Base-by-base conservation (phyloP, 2,329 filamentous ascomycete species). In the Claviceps capensis region DNA sequence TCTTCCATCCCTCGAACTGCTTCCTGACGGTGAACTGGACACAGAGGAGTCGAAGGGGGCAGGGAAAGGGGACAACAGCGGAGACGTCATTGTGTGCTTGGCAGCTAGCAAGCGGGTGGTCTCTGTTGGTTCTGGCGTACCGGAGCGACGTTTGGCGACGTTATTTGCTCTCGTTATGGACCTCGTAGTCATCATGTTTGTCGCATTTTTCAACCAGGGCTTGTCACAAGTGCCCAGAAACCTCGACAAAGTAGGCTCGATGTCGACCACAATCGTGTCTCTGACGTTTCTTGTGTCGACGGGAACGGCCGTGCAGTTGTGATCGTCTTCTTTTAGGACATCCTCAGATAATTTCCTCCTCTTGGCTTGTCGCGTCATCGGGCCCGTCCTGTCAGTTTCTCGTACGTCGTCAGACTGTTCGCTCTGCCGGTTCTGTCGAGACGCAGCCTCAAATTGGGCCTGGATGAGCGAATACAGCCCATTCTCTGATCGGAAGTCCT, bases 401-500 rank as follows among this genome's bases (percentile, higher is more conserved):
- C 38, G 53, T 6, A 56, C 55, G 17, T 57, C 58, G 7, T 63
- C 61, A 13, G 54, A 53, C 42, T 57, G 55, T 50, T 66, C 67
- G 23, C 37, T 50, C 36, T 56, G 61, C 56, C 57, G 63, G 55
- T 57, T 57, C 49, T 68, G 63, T 59, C 61, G 69, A 57, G 71
- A 67, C 48, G 73, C 73, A 40, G 75, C 72, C 55, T 84, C 78
- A 59, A 82, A 82, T 57, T 83, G 79, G 16, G 79, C 75, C 64
- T 86, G 83, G 14, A 87, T 85, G 47, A 86, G 69, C 11, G 83
- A 83, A 65, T 87, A 87, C 1, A 87, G 73, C 1, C 83, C 83
- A 63, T 86, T 81, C 61, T 85, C 78, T 1, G 82, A 86, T 42
- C 83, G 82, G 56, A 86, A 86, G 58, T 86, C 83, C 82, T 85